A percentile compares a stretch with the other conserved stretches of the same genome.
Evolutionary conservation across 2,329 filamentous ascomycete genomes (phyloP).

Genomic region (Chaetothyriales sp.): DNA sequence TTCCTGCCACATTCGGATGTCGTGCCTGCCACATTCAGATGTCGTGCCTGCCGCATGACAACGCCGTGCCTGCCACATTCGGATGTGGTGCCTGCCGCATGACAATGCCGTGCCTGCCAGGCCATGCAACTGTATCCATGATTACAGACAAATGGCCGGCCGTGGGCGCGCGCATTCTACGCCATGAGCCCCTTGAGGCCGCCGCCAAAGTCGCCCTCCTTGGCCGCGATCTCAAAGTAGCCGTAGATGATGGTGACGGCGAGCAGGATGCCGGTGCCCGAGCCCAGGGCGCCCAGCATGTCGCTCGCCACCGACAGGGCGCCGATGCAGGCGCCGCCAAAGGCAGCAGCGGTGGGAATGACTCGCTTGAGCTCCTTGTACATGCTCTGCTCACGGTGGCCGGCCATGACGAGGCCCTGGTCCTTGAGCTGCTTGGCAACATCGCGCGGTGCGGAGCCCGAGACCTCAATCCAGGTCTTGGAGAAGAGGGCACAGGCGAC

Average conservation of each 20-base stretch:
- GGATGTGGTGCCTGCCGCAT: too few species aligned
- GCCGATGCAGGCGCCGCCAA: slow-evolving; percentile 97
- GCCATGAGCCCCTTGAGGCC: slow-evolving; percentile 56
- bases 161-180: background rate
- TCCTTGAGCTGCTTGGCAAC: slow-evolving; percentile 99
- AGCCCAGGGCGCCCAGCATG: slow-evolving; percentile 87
- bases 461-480: slow-evolving; percentile 99
- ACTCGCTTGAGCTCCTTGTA: slow-evolving; percentile 99
- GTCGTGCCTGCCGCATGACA: too few species aligned
- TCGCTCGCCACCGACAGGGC: slow-evolving; percentile 91
- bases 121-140: background rate
- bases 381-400: slow-evolving; percentile 99
- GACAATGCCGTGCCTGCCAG: background rate
- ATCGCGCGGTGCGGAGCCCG: slow-evolving; percentile 90
- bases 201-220: slow-evolving; percentile 79
- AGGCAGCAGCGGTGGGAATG: slow-evolving; percentile 93
- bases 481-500: slow-evolving; percentile 96
- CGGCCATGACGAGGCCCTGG: slow-evolving; percentile 97
- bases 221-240: slow-evolving; percentile 98
- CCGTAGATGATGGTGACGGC: slow-evolving; percentile 99
- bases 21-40: too few species aligned
- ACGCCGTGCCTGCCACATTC: too few species aligned
- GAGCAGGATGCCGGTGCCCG: slow-evolving; percentile 92
- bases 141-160: background rate
- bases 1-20: too few species aligned